These are phyloP conservation scores for Fusarium lyarnte DNA, from an alignment of 2,329 filamentous ascomycete genomes.

Conservation along the genomic window DNA sequence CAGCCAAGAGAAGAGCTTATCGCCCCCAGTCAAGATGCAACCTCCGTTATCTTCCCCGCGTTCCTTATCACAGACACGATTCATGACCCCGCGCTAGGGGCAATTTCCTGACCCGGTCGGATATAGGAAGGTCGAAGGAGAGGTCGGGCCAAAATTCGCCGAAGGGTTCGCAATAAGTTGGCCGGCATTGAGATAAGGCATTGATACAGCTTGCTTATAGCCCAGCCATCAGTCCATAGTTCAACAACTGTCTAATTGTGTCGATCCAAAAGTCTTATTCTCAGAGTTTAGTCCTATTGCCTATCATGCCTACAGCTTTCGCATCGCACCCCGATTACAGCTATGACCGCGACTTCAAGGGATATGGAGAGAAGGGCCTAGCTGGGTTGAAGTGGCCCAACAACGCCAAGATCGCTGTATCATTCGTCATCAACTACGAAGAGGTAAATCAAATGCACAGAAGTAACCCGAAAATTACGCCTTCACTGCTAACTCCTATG, in stretches of 20 bases:
- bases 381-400: constrained; percentile 4
- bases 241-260: background rate
- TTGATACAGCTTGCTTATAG: background rate
- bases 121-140: background rate
- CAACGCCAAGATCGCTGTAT: background rate
- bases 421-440: constrained; percentile 12
- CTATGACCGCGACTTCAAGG: constrained; percentile 1
- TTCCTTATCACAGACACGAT: background rate
- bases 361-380: constrained; percentile 2
- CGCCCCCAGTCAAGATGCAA: background rate
- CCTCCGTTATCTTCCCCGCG: background rate
- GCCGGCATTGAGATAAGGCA: background rate
- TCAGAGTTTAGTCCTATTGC: background rate
- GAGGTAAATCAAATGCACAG: background rate
- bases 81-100: background rate
- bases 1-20: background rate
- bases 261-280: background rate
- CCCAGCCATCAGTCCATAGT: background rate
- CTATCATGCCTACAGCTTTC: background rate
- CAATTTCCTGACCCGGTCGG: background rate
- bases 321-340: background rate
- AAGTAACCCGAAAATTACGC: background rate
- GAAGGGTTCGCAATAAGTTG: background rate
- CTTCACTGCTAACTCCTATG: background rate
- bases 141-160: background rate